Evolutionary conservation across 805 yeast genomes (phyloP).

Genomic region (Candida hispaniensis): DNA sequence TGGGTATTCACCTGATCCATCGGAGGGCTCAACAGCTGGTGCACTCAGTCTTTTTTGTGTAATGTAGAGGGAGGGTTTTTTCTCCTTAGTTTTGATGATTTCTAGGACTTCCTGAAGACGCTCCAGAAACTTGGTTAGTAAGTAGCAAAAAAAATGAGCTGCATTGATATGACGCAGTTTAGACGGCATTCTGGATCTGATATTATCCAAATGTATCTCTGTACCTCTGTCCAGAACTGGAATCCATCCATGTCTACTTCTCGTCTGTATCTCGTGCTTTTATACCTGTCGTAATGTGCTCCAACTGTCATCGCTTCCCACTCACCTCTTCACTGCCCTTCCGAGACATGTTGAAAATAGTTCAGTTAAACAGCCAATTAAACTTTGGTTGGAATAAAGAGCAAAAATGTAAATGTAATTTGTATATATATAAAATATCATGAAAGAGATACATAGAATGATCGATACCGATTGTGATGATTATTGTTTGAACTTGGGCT

Average conservation of each 20-base stretch:
- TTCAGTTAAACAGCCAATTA: not conserved
- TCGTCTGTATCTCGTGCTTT: no score
- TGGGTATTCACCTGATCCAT: constrained; percentile 7
- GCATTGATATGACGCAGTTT: constrained; percentile 1
- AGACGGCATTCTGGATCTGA: not conserved
- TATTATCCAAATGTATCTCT: no score
- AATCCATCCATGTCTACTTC: no score
- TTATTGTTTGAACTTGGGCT: constrained; percentile 38
- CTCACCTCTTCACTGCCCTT: no score
- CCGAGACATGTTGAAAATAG: not conserved
- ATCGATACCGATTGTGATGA: constrained; percentile 1
- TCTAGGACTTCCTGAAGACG: constrained; percentile 1
- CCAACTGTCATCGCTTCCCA: no score
- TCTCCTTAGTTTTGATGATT: constrained; percentile 5
- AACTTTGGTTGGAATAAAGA: not conserved
- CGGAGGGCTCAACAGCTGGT: constrained; percentile 5
- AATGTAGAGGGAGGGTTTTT: constrained; percentile 9
- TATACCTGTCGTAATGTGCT: no score
- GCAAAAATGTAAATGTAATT: no score
- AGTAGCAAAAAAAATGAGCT: no score
- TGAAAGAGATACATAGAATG: not conserved
- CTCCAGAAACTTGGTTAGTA: constrained; percentile 12
- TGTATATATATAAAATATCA: not conserved
- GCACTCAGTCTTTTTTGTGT: constrained; percentile 12
- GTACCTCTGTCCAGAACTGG: no score